These are phyloP conservation scores for Falciphora oryzae DNA, from an alignment of 2,329 filamentous ascomycete genomes.

Conservation along the genomic window DNA sequence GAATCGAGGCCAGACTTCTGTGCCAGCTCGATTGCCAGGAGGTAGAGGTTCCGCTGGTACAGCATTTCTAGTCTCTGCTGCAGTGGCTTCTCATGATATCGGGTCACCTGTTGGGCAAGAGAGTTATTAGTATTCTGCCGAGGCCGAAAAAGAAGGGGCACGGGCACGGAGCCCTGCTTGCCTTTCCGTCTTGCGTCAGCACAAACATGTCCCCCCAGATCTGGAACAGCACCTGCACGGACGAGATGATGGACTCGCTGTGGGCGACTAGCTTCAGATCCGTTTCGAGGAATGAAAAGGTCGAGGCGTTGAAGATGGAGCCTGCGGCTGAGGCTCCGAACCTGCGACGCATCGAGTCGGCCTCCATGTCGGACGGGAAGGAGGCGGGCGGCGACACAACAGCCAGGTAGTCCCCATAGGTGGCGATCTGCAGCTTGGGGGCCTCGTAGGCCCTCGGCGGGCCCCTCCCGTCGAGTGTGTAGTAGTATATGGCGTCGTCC, in stretches of 20 bases:
- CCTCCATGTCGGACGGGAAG: conserved; percentile 41
- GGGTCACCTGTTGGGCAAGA: conserved; percentile 54
- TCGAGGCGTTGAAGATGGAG: conserved; percentile 78
- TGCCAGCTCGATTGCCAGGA: conserved; percentile 85
- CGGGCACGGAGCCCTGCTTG: conserved; percentile 26
- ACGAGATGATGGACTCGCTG: conserved; percentile 75
- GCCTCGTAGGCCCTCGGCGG: conserved; percentile 89
- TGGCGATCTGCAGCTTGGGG: conserved; percentile 73
- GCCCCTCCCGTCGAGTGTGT: conserved; percentile 76
- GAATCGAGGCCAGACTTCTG: conserved; percentile 79
- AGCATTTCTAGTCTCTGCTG: conserved; percentile 89
- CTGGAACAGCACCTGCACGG: conserved; percentile 72
- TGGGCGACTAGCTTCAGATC: conserved; percentile 87
- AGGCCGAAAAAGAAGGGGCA: too few relatives aligned
- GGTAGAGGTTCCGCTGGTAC: conserved; percentile 89
- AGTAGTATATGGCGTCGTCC: conserved; percentile 94
- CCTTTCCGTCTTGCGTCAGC: conserved; percentile 88
- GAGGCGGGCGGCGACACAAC: conserved; percentile 69
- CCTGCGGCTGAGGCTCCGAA: conserved; percentile 71
- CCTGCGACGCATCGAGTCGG: conserved; percentile 59
- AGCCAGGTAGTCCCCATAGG: conserved; percentile 81
- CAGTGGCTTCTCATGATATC: conserved; percentile 85
- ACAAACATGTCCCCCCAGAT: conserved; percentile 91
- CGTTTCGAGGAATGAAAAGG: conserved; percentile 86
- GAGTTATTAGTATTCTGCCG: too few relatives aligned